phyloP scores from a whole-genome alignment of 140 eudicot genomes.

The Oenanthe javanica region DNA sequence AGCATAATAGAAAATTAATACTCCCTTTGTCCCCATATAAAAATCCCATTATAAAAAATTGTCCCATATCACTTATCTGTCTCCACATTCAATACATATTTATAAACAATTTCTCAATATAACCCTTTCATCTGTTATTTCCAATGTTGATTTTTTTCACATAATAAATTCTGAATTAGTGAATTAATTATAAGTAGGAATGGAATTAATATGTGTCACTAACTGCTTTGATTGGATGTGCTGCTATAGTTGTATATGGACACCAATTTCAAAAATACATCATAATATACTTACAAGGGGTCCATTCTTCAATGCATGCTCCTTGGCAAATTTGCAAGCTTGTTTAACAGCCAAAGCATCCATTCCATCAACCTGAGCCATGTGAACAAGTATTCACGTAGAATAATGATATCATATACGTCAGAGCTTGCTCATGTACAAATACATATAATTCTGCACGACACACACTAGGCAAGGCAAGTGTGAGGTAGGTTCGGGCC shows the following conservation, averaged over 20 bases:
- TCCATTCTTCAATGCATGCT: slow-evolving; percentile 88
- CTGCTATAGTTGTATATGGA: background rate
- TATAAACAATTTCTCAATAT: background rate
- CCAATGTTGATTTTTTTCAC: background rate
- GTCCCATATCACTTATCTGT: background rate
- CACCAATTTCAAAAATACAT: background rate
- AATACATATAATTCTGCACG: background rate
- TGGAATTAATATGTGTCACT: background rate
- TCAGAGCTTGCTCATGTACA: background rate
- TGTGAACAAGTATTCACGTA: background rate
- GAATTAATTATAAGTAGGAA: background rate
- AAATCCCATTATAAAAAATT: too few relatives aligned
- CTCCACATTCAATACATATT: background rate
- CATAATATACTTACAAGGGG: slow-evolving; percentile 60
- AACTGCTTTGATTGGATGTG: background rate
- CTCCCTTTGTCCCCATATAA: background rate
- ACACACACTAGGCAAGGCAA: background rate
- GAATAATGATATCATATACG: background rate
- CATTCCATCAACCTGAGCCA: slow-evolving; percentile 91
- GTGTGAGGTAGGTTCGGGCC: background rate
- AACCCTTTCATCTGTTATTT: background rate
- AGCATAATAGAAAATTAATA: background rate
- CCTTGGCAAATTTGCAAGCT: slow-evolving; percentile 97
- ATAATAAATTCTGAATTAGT: background rate
- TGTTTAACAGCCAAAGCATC: slow-evolving; percentile 96